phyloP scores from a whole-genome alignment of 176 grass and related monocot genomes.

The Ensete ventricosum region DNA sequence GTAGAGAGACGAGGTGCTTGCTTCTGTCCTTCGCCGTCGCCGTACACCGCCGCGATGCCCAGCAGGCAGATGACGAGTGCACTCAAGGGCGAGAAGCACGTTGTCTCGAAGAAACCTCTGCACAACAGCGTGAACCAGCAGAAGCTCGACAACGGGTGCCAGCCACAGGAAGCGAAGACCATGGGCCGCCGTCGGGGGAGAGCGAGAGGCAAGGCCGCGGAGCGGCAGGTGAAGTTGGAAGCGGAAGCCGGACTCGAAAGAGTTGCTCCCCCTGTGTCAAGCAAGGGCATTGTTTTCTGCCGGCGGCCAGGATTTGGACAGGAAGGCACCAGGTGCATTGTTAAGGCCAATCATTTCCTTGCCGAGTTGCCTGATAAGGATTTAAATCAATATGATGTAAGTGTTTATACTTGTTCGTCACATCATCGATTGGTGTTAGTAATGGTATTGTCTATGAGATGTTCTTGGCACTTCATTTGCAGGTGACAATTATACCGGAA shows the following conservation, averaged over 20 bases:
- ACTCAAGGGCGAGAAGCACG: slow-evolving; percentile 30
- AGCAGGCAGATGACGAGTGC: slow-evolving; percentile 30
- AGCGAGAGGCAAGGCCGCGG: background rate
- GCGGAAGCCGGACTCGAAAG: background rate
- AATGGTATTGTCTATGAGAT: background rate
- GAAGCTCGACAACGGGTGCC: slow-evolving; percentile 31
- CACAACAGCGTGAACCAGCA: slow-evolving; percentile 76
- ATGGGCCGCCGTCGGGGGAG: slow-evolving; percentile 24
- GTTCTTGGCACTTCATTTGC: background rate
- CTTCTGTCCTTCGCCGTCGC: slow-evolving; percentile 15
- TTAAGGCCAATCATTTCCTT: slow-evolving; percentile 70
- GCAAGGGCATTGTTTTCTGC: slow-evolving; percentile 65
- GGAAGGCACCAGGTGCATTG: slow-evolving; percentile 52
- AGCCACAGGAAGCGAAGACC: slow-evolving; percentile 42
- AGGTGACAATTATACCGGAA: slow-evolving; percentile 9
- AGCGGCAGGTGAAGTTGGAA: background rate
- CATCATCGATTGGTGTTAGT: background rate
- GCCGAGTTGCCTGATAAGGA: slow-evolving; percentile 55
- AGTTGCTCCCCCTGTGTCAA: slow-evolving; percentile 29
- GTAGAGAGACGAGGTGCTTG: slow-evolving; percentile 28
- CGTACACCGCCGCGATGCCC: slow-evolving; percentile 30
- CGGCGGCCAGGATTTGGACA: slow-evolving; percentile 81
- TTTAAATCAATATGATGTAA: slow-evolving; percentile 61
- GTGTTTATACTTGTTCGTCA: background rate
- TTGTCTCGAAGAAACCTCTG: slow-evolving; percentile 68